Percentiles rank a stretch among this genome's conserved stretches.
Evolutionary conservation across 192 early-diverging fungal genomes (phyloP).

Genomic region (Backusella liffmaniae): DNA sequence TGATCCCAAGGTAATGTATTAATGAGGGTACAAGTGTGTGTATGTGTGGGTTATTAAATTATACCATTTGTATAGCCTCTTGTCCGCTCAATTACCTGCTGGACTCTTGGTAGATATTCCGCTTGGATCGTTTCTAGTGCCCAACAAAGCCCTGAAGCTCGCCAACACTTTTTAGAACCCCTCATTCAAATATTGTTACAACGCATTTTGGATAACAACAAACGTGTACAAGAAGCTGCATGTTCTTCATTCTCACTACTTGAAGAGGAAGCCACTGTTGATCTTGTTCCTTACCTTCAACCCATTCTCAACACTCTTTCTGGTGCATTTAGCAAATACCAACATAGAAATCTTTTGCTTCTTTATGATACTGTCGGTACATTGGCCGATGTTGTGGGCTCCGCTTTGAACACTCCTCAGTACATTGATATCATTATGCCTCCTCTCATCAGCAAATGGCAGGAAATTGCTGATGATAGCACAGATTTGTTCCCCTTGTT

Average conservation of each 20-base stretch:
- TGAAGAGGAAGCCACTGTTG: slow-evolving; percentile 85
- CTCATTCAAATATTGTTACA: slow-evolving; percentile 72
- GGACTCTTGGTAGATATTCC: slow-evolving; percentile 92
- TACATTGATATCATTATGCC: slow-evolving; percentile 87
- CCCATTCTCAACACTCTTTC: slow-evolving; percentile 83
- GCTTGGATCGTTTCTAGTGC: slow-evolving; percentile 24
- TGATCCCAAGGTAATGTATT: slow-evolving; percentile 66
- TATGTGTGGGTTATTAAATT: background rate
- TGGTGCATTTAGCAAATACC: slow-evolving; percentile 86
- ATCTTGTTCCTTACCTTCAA: slow-evolving; percentile 85
- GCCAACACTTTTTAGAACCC: slow-evolving; percentile 77
- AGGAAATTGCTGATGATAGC: slow-evolving; percentile 76
- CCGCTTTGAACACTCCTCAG: slow-evolving; percentile 75
- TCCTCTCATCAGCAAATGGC: slow-evolving; percentile 86
- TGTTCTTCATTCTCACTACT: slow-evolving; percentile 96
- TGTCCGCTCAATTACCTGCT: slow-evolving; percentile 97
- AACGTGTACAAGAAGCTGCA: slow-evolving; percentile 97
- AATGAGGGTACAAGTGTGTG: background rate
- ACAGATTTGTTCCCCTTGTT: slow-evolving; percentile 93
- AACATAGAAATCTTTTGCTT: slow-evolving; percentile 93
- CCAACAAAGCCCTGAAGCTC: slow-evolving; percentile 31
- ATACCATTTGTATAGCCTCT: slow-evolving; percentile 58
- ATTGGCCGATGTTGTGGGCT: slow-evolving; percentile 90
- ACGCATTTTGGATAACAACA: slow-evolving; percentile 92
- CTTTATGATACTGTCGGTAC: slow-evolving; percentile 98